Conservation (phyloP, 2,329 filamentous ascomycete genomes). For the Endoconidiophora polonica region DNA sequence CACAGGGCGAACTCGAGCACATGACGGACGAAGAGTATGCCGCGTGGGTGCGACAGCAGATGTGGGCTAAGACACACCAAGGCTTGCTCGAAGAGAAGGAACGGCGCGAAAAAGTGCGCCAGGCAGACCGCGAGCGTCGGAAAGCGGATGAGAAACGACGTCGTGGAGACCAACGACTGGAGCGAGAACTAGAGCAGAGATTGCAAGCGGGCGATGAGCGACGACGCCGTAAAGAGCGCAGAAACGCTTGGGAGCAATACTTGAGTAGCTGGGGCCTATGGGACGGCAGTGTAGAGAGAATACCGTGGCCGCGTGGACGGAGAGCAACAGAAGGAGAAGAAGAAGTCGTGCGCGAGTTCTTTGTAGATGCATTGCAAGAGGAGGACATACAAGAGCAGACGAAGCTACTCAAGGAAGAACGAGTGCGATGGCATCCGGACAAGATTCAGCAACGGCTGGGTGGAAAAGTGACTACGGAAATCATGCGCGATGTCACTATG, state of each 20-base stretch:
- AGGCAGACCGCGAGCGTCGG: slow-evolving; percentile 15
- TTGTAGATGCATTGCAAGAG: slow-evolving; percentile 30
- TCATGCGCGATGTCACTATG: slow-evolving; percentile 67
- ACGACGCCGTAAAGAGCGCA: slow-evolving; percentile 32
- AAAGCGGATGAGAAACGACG: slow-evolving; percentile 21
- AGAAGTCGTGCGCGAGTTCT: slow-evolving; percentile 51
- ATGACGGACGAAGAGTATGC: slow-evolving; percentile 94
- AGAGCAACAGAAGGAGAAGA: slow-evolving; percentile 18
- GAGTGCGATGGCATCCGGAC: slow-evolving; percentile 92
- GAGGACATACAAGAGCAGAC: slow-evolving; percentile 30
- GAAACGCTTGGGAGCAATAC: slow-evolving; percentile 47
- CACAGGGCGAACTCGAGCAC: slow-evolving; percentile 47
- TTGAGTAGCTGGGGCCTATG: slow-evolving; percentile 40
- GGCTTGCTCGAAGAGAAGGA: slow-evolving; percentile 64
- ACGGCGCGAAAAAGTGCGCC: slow-evolving; percentile 35
- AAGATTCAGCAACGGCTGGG: slow-evolving; percentile 88
- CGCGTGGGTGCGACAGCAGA: slow-evolving; percentile 63
- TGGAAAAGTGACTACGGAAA: slow-evolving; percentile 48
- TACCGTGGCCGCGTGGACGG: slow-evolving; percentile 47
- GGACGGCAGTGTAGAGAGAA: slow-evolving; percentile 25
- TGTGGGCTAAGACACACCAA: slow-evolving; percentile 92
- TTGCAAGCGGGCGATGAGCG: slow-evolving; percentile 51
- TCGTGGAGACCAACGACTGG: slow-evolving; percentile 27
- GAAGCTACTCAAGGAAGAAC: slow-evolving; percentile 56
- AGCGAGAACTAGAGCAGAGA: slow-evolving; percentile 51